Conservation (phyloP, 345 rosid species). For the Camelina sativa region DNA sequence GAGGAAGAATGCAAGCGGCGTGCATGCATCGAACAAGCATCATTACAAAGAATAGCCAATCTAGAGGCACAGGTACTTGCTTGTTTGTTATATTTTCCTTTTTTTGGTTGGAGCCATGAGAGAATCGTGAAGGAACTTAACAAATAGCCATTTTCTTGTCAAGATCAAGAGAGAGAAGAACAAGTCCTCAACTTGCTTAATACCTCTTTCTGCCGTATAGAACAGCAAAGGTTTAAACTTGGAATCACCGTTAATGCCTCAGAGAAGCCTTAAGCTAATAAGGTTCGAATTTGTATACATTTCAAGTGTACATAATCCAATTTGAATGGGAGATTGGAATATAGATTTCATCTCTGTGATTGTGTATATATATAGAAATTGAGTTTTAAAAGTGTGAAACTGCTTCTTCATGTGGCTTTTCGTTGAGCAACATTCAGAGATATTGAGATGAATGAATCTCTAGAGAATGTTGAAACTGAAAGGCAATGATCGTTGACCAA, state of each 20-base stretch:
- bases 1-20: slow-evolving; percentile 87
- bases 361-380: neutral
- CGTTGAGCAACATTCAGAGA: neutral
- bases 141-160: neutral
- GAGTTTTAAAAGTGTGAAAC: neutral
- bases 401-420: neutral
- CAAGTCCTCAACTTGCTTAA: neutral
- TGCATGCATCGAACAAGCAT: slow-evolving; percentile 66
- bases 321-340: neutral
- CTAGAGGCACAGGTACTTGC: slow-evolving; percentile 49
- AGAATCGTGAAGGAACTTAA: neutral
- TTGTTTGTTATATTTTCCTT: neutral
- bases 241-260: slow-evolving; percentile 4
- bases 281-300: neutral
- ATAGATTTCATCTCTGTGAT: neutral
- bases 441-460: neutral
- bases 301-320: slow-evolving; percentile 5
- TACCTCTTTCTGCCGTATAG: slow-evolving; percentile 6
- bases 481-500: slow-evolving; percentile 2
- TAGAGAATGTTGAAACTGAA: slow-evolving; percentile 8
- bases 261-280: slow-evolving; percentile 1
- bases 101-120: neutral
- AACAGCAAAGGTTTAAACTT: slow-evolving; percentile 2
- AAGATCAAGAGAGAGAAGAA: slow-evolving; percentile 16
- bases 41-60: slow-evolving; percentile 74